phyloP scores from a whole-genome alignment of 2,329 filamentous ascomycete genomes.

The Colletotrichum lindemuthianum region DNA sequence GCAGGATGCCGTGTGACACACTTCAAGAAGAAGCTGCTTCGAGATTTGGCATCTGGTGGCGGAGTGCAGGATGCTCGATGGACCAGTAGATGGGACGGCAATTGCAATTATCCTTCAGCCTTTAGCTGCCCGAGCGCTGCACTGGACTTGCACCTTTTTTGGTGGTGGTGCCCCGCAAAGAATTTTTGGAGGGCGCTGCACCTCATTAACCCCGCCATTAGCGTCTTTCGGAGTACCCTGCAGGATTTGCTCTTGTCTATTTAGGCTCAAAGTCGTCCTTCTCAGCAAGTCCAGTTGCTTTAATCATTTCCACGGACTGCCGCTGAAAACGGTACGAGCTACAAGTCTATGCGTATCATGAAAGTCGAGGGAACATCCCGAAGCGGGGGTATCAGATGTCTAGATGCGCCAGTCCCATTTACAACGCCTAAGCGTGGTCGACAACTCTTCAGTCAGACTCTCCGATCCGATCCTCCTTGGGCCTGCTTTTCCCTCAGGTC shows the following conservation, averaged over 20 bases:
- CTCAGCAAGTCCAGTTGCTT: too few species aligned
- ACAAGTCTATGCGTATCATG: too few species aligned
- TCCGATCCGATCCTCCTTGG: constrained; percentile 40
- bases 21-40: constrained; percentile 13
- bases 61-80: constrained; percentile 20
- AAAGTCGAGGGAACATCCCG: too few species aligned
- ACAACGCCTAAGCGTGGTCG: not conserved
- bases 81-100: constrained; percentile 27
- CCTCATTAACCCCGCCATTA: constrained; percentile 34
- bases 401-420: not conserved
- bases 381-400: too few species aligned
- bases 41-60: constrained; percentile 11
- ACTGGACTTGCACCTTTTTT: constrained; percentile 11
- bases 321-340: too few species aligned
- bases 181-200: constrained; percentile 30
- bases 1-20: constrained; percentile 14
- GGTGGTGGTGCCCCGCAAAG: constrained; percentile 33
- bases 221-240: constrained; percentile 10
- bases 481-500: constrained; percentile 47
- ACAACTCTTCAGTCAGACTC: constrained; percentile 38
- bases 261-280: too few species aligned
- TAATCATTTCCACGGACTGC: too few species aligned
- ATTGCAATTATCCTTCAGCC: constrained; percentile 29
- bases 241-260: not conserved
- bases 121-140: constrained; percentile 20